Evolutionary conservation across 2,329 filamentous ascomycete genomes (phyloP), one percentile per base, ranked within the genome.

Genomic region (Pseudocercospora fuligena): DNA sequence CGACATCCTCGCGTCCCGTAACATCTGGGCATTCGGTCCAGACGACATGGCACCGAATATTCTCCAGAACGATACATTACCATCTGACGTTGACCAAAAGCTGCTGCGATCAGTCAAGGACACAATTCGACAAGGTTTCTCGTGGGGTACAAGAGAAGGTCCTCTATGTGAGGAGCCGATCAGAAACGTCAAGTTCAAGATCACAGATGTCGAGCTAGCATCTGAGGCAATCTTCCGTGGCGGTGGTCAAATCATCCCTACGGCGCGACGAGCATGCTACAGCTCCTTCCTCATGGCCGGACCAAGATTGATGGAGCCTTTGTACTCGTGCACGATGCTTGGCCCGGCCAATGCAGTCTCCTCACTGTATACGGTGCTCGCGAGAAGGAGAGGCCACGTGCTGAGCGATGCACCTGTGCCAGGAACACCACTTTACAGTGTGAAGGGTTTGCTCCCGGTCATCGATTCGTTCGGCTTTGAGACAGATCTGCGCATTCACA

Each of bases 391-490:
- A 73, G 95, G 95, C 0, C 95, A 99, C 80, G 94, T 99, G 29
- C 84, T 99, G 27, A 90, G 92, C n/a, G 95, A 99, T 77, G 93
- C 92, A 0, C 94, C 94, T 14, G 92, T 99, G 67, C 93, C 94
- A 0, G 95, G 95, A 25, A 98, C 95, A 9, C 95, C 94, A 4
- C 86, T 99, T 11, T 98, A 97, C 81, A 90, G 92, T 23, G 94
- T 97, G 61, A 92, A 90, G 74, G 95, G 95, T 3, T 85, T 98
- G 59, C 89, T 99, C 64, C 95, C 95, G 9, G 95, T 98, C 66
- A 97, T 99, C 77, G 95, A 99, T 82, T 93, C 90, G 31, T 99
- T 99, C 76, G 95, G 95, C 21, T 98, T 99, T 80, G 95, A 99
- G 83, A 98, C 95, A 14, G 95, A 99, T 82, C 85, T 99, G 65